Evolutionary conservation across 768 basidiomycete species (phyloP).

Genomic region (Multifurca ochricompacta): DNA sequence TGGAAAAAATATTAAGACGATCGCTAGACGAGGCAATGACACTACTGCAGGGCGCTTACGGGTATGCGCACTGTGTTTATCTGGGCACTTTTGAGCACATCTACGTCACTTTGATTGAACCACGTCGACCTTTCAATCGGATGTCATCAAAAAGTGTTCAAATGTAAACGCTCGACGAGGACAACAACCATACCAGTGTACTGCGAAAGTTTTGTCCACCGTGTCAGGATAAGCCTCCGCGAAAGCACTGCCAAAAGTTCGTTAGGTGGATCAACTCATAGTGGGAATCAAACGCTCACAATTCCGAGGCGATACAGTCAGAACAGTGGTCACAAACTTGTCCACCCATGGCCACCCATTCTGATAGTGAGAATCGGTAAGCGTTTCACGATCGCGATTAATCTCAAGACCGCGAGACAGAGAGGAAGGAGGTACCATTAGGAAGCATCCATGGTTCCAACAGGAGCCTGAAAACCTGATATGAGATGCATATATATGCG

Average conservation of each 20-base stretch:
- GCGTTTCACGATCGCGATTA: too few species aligned
- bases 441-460: conserved; percentile 83
- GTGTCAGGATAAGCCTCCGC: conserved; percentile 51
- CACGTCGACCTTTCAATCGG: conserved; percentile 48
- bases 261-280: not conserved
- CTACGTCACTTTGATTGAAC: conserved; percentile 60
- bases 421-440: conserved; percentile 35
- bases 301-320: conserved; percentile 59
- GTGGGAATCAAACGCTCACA: conserved; percentile 59
- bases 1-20: conserved; percentile 22
- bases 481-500: conserved; percentile 4
- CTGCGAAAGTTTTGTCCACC: conserved; percentile 45
- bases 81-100: conserved; percentile 42
- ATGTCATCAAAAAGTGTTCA: not conserved
- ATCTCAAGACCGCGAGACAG: too few species aligned
- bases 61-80: conserved; percentile 77
- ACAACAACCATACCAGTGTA: conserved; percentile 47
- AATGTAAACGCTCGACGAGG: not conserved
- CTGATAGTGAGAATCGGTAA: conserved; percentile 27
- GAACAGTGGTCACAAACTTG: conserved; percentile 51
- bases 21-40: not conserved
- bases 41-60: conserved; percentile 35
- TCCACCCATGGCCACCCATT: conserved; percentile 72
- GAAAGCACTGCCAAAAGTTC: conserved; percentile 38
- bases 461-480: conserved; percentile 46